phyloP scores from a whole-genome alignment of 768 basidiomycete species.

The Boletus rubropictus region DNA sequence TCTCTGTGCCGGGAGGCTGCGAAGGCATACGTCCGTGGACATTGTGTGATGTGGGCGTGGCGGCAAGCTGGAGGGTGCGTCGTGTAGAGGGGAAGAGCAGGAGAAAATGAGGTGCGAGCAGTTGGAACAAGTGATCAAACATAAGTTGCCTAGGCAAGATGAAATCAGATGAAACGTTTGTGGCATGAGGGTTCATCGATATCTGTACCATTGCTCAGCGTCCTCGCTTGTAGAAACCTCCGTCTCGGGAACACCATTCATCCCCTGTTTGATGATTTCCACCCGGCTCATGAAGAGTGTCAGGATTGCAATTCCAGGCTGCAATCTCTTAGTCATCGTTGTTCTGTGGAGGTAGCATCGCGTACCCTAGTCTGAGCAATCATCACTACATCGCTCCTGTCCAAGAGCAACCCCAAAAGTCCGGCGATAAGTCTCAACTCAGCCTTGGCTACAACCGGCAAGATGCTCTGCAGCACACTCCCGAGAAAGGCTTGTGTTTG shows the following conservation, averaged over 20 bases:
- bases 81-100: constrained; percentile 89
- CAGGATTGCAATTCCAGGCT: constrained; percentile 90
- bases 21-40: constrained; percentile 54
- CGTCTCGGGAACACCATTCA: constrained; percentile 45
- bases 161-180: constrained; percentile 6
- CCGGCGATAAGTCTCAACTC: constrained; percentile 81
- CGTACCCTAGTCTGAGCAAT: constrained; percentile 79
- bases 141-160: constrained; percentile 63
- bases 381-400: constrained; percentile 66
- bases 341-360: constrained; percentile 1
- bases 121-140: constrained; percentile 82
- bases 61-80: constrained; percentile 40
- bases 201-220: constrained; percentile 67
- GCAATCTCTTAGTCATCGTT: constrained; percentile 1
- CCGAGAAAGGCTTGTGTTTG: constrained; percentile 88
- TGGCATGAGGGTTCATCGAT: neutral
- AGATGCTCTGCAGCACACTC: constrained; percentile 80
- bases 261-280: constrained; percentile 82
- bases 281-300: constrained; percentile 89
- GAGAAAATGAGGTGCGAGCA: constrained; percentile 70
- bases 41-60: constrained; percentile 32
- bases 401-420: constrained; percentile 74
- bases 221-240: constrained; percentile 68
- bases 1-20: constrained; percentile 50
- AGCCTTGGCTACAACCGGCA: constrained; percentile 74